phyloP scores from a whole-genome alignment of 2,329 filamentous ascomycete genomes.

The Sphaerostilbella broomeana region DNA sequence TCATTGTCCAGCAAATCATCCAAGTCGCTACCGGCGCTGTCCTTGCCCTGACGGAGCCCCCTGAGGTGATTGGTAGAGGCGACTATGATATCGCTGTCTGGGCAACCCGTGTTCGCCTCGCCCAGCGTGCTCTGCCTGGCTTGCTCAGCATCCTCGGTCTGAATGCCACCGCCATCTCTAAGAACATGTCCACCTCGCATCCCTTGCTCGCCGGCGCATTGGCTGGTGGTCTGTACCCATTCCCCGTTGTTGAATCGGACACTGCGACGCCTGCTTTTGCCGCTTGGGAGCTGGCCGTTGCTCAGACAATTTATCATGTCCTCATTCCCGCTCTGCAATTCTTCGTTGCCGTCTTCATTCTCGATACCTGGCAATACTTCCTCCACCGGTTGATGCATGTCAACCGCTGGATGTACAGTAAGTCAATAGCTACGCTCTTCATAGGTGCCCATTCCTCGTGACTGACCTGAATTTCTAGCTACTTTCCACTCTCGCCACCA shows the following conservation, averaged over 20 bases:
- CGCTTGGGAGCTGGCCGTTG: slow-evolving; percentile 69
- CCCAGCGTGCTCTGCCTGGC: slow-evolving; percentile 69
- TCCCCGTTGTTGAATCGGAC: slow-evolving; percentile 47
- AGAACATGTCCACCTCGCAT: slow-evolving; percentile 64
- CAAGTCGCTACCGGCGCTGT: slow-evolving; percentile 67
- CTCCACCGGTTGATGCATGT: slow-evolving; percentile 93
- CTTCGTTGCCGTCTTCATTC: slow-evolving; percentile 61
- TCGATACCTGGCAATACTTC: slow-evolving; percentile 99
- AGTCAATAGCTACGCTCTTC: slow-evolving; percentile 30
- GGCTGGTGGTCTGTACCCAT: slow-evolving; percentile 75
- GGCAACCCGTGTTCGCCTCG: slow-evolving; percentile 73
- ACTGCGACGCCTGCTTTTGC: slow-evolving; percentile 65
- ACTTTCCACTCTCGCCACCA: slow-evolving; percentile 94
- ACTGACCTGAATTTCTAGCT: slow-evolving; percentile 38
- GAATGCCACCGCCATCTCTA: slow-evolving; percentile 67
- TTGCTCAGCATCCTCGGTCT: slow-evolving; percentile 67
- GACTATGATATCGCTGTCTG: slow-evolving; percentile 84
- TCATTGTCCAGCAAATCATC: slow-evolving; percentile 84
- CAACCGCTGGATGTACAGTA: slow-evolving; percentile 95
- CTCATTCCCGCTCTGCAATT: slow-evolving; percentile 74
- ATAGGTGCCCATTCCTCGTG: slow-evolving; percentile 57
- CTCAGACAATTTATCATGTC: slow-evolving; percentile 73
- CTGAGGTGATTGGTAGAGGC: slow-evolving; percentile 68
- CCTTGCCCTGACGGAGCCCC: slow-evolving; percentile 65
- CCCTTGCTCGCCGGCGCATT: slow-evolving; percentile 69